phyloP scores from a whole-genome alignment of 1,139 yeast genomes.

The Pneumocystis carinii region DNA sequence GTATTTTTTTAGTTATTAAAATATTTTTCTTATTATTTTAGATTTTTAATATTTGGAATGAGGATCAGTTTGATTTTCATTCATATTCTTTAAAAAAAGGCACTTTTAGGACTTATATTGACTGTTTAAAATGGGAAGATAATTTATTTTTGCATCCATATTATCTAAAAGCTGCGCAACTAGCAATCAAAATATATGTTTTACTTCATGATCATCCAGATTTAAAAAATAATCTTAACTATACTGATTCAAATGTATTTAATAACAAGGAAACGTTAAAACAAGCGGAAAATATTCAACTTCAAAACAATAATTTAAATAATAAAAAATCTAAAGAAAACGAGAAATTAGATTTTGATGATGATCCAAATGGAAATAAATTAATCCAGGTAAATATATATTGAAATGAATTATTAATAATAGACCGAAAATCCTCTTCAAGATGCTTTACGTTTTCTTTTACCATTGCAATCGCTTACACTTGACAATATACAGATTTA shows the following conservation, averaged over 20 bases:
- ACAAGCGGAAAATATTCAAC: slow-evolving; percentile 6
- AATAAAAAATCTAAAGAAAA: neutral
- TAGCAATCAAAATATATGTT: slow-evolving; percentile 46
- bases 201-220: slow-evolving; percentile 26
- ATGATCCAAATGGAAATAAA: neutral
- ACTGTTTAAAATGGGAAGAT: slow-evolving; percentile 72
- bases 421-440: neutral
- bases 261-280: slow-evolving; percentile 20
- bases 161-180: slow-evolving; percentile 53
- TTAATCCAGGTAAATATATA: neutral
- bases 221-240: slow-evolving; percentile 5
- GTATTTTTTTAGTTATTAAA: neutral
- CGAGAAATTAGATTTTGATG: neutral
- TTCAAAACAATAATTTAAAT: neutral
- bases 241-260: slow-evolving; percentile 15
- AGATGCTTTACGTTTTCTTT: neutral
- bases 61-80: slow-evolving; percentile 91
- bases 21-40: slow-evolving; percentile 20
- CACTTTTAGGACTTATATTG: slow-evolving; percentile 68
- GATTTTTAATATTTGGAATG: slow-evolving; percentile 47
- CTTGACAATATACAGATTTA: neutral
- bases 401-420: neutral
- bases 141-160: slow-evolving; percentile 51
- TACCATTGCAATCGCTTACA: neutral
- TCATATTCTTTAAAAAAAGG: slow-evolving; percentile 84